Base-by-base conservation (phyloP, 2,329 filamentous ascomycete genomes). In the Trichoderma hamatum region DNA sequence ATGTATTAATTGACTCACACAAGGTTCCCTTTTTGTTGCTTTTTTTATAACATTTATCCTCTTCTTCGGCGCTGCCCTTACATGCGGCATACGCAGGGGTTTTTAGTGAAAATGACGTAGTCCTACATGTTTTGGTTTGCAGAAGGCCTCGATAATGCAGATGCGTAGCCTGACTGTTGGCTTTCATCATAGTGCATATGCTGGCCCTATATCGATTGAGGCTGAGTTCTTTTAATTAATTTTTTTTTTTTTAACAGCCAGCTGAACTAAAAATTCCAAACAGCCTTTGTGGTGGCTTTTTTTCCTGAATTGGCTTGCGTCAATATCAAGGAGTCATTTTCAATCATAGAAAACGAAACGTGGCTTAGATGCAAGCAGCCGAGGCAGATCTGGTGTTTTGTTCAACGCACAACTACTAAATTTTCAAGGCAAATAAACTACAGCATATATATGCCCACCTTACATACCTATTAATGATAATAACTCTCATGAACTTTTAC, bases 61-160 rank as follows among this genome's bases (percentile, higher is more conserved):
- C 14, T 43, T 59, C 14, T 54, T 24, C 13, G 30, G 21, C 26
- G 26, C 63, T 36, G 63, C 54, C 63, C 52, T 67, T 67, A 58
- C 63, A 66, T 58, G 11, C 52, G 34, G 34, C 19, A 11, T 14
- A 56, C 51, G 26, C 63, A 59, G 34, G 54, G 63, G 54, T 46
- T 43, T 58, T 64, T 59, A 54, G 54, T 59, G 21, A 26, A 43
- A 51, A 51, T 67, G 63, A 67, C 63, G 63, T 67, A 58, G 36
- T 46, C 11, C n/a, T 34, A 34, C 54, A 32, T 49, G 21, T 56
- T n/a, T 51, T 9, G 43, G 24, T 30, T 28, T 49, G 34, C 30
- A 56, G 28, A 58, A 30, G 49, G 36, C 43, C 39, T 59, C 54
- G 36, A 26, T 39, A 51, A 28, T 43, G 49, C 32, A 49, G 52